Base-by-base conservation (phyloP, 2,329 filamentous ascomycete species). In the Sclerotinia trifoliorum region DNA sequence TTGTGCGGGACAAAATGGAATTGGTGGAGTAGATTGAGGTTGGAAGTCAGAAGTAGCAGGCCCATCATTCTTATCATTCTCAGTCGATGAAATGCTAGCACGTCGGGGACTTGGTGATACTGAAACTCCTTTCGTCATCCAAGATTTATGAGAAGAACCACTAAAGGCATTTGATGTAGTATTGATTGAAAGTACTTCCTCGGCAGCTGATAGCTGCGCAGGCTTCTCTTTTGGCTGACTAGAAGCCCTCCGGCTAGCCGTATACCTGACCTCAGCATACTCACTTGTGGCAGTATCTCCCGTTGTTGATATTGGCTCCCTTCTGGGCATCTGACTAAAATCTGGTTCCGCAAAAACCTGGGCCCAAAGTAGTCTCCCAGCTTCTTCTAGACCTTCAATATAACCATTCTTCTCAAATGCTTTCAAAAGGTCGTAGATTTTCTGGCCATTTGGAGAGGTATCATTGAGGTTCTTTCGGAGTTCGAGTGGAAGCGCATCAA, bases 311-410 rank as follows among this genome's bases (percentile, higher is more conserved):
- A 10, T 15, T 26, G 29, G 32, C 2, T 49, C 13, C 29, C 5
- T 19, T 2, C 60, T 26, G 6, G 46, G 60, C 1, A 3, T 24
- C 3, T 51, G 60, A 35, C 46, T 63, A 17, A 49, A 58, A 58
- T 46, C 29, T 19, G 49, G 66, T 19, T 29, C 3, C 1, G 39
- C 42, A 17, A 56, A 65, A 19, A 63, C 44, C 29, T 69, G 66
- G n/a, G 29, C 24, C 69, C 69, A 71, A 3, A 71, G 46, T 3
- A 71, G 24, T 17, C 39, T 48, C 3, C 70, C 69, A 17, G 70
- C 69, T 68, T 71, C 69, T 51, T 71, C 66, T 1, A 71, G 61
- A 13, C 62, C 49, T 24, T 56, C 67, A 15, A 70, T 60, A 39
- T 66, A 44, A 11, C 57, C 29, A 26, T 11, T 19, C 10, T 19